A percentile compares a stretch with the other conserved stretches of the same genome.
These are phyloP conservation scores for Marasmius oreades DNA, from an alignment of 1,284 basidiomycete genomes.

Conservation along the genomic window DNA sequence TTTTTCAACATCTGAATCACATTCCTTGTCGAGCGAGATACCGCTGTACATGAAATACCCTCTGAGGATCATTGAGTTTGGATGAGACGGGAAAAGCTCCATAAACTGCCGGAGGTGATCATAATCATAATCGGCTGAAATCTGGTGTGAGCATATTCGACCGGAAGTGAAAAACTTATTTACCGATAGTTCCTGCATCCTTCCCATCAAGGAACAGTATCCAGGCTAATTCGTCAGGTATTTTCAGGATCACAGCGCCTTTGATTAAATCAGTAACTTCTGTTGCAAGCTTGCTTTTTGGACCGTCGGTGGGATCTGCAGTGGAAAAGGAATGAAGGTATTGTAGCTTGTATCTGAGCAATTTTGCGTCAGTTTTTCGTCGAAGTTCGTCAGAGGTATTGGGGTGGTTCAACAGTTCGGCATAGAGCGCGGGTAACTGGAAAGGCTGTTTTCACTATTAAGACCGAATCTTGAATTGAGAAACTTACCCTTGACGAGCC, in stretches of 20 bases:
- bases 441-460: conserved; percentile 1
- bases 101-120: conserved; percentile 63
- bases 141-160: conserved; percentile 4
- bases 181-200: conserved; percentile 70
- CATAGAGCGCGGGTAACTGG: conserved; percentile 68
- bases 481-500: conserved; percentile 50
- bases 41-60: conserved; percentile 68
- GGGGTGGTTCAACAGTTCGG: conserved; percentile 75
- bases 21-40: conserved; percentile 40
- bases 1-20: conserved; percentile 32
- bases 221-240: conserved; percentile 84
- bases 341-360: conserved; percentile 59
- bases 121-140: conserved; percentile 64
- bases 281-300: conserved; percentile 49
- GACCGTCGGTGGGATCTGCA: conserved; percentile 35
- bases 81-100: conserved; percentile 61
- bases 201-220: conserved; percentile 72
- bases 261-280: conserved; percentile 69
- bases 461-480: neutral
- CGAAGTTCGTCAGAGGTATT: conserved; percentile 71
- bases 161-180: conserved; percentile 21
- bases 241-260: conserved; percentile 69
- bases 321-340: conserved; percentile 53
- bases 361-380: conserved; percentile 65
- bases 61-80: conserved; percentile 56